Percentiles rank a stretch among this genome's conserved stretches.
Evolutionary conservation across 148 eudicot genomes (phyloP).

Genomic region (Dianthus caryophyllus): DNA sequence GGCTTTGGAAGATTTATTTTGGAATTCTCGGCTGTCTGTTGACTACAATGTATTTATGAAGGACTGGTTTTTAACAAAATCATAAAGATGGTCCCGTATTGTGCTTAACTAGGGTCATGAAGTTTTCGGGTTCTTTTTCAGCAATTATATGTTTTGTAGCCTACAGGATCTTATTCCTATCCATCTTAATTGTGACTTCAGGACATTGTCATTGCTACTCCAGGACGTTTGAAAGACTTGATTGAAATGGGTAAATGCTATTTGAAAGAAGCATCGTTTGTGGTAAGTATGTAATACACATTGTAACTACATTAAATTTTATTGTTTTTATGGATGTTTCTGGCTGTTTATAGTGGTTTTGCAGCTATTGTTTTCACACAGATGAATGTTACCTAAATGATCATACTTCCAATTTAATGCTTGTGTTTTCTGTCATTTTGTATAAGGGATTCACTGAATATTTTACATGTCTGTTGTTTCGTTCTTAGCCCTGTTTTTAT

Average conservation of each 20-base stretch:
- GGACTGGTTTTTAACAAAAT: no score
- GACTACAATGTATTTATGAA: no score
- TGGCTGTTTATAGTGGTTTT: background rate
- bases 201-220: slow-evolving; percentile 97
- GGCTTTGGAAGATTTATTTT: no score
- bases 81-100: background rate
- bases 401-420: background rate
- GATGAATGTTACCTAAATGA: background rate
- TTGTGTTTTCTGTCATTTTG: background rate
- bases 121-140: background rate
- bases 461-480: background rate
- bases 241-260: slow-evolving; percentile 79
- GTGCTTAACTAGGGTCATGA: background rate
- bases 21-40: no score
- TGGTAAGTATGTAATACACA: slow-evolving; percentile 47
- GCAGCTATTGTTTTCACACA: background rate
- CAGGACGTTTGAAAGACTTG: slow-evolving; percentile 92
- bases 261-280: slow-evolving; percentile 76
- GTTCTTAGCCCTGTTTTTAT: background rate
- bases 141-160: background rate
- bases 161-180: background rate
- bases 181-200: slow-evolving; percentile 29
- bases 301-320: no score
- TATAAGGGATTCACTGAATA: background rate
- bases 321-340: no score